Base-by-base conservation (phyloP, 148 eudicot species). In the Dianthus caryophyllus region DNA sequence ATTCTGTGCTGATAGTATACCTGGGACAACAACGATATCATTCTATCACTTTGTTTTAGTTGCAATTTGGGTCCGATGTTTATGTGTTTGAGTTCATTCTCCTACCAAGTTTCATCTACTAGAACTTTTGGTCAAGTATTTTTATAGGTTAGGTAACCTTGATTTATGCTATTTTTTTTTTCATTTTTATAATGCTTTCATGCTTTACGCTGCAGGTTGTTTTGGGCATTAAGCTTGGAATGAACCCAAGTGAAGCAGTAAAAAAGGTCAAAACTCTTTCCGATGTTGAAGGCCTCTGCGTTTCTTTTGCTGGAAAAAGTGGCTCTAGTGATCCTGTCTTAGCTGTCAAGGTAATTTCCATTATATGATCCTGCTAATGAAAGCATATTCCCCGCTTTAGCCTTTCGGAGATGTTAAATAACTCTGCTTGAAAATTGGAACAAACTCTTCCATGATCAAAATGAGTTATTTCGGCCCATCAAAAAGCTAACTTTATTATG, bases 271-370 rank as follows among this genome's bases (percentile, higher is more conserved):
- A 86, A 76, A 90, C 97, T 39, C 90, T 94, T 66, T 94, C 97
- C n/a, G 97, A 94, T 78, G 99, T 94, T 47, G 99, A 94, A 75
- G 97, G 93, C 65, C 78, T 88, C 27, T 94, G 99, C 69, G 82
- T 88, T 38, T 68, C 87, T 48, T 94, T 83, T 72, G 90, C 97
- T 22, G 81, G 85, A 22, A 79, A 62, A 43, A 86, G 51, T 75
- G 87, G 85, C 38, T 94, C 99, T 58, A 78, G 82, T 75, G 97
- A 94, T 78, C 99, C 96, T 61, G 79, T 84, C 41, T 66, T 86
- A 47, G 99, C 97, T 49, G 97, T 90, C 69, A 84, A 94, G 99
- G 99, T 94, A 82, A 11, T 0, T 64, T 15, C 55, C 9, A 15
- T n/a, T 63, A n/a, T 38, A 27, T 38, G 30, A 33, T 15, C 27